phyloP scores from a whole-genome alignment of 345 rosid species.

The Mangifera indica region DNA sequence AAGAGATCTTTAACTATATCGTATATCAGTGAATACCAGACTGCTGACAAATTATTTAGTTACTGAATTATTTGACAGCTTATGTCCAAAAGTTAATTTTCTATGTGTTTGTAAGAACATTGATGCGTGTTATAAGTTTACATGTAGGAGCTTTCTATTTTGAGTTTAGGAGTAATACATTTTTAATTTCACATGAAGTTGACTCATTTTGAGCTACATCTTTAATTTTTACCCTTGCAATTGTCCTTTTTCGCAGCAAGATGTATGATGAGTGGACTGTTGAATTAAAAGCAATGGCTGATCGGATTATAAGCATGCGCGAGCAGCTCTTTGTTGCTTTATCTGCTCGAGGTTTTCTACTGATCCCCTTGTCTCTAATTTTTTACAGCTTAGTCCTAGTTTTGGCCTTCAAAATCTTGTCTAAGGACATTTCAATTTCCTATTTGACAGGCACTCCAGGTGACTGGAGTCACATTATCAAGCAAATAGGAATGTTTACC shows the following conservation, averaged over 20 bases:
- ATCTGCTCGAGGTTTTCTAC: slow-evolving; percentile 43
- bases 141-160: not conserved
- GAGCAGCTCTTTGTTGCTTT: slow-evolving; percentile 60
- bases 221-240: slow-evolving; percentile 14
- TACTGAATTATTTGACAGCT: not conserved
- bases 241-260: slow-evolving; percentile 35
- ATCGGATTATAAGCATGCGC: slow-evolving; percentile 70
- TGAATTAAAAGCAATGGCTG: slow-evolving; percentile 78
- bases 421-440: slow-evolving; percentile 1
- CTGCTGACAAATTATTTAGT: not conserved
- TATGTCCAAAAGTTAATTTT: not conserved
- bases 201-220: not conserved
- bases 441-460: slow-evolving; percentile 67
- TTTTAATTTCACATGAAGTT: not conserved
- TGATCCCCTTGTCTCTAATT: not conserved
- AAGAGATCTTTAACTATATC: not conserved
- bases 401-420: not conserved
- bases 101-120: not conserved
- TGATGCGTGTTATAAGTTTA: not conserved
- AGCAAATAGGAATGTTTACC: slow-evolving; percentile 80
- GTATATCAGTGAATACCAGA: not conserved
- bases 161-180: not conserved
- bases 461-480: slow-evolving; percentile 76
- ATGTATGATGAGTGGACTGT: slow-evolving; percentile 64
- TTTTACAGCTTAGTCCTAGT: not conserved